Evolutionary conservation across 768 basidiomycete genomes (phyloP), one percentile per base, ranked within the genome.

Genomic region (Podaxis carcinomalis): DNA sequence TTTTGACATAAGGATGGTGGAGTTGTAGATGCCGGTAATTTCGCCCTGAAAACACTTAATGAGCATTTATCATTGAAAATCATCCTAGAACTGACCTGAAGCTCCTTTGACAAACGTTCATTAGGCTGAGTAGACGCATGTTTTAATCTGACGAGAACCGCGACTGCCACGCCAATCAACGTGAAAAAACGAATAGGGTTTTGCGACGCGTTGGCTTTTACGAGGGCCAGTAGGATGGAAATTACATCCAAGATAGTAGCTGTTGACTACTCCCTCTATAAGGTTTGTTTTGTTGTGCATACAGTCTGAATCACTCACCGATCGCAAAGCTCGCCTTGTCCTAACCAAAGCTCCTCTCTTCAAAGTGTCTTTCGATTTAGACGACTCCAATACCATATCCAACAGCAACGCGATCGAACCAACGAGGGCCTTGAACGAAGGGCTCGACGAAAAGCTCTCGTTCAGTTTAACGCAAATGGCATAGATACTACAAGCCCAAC

Each of bases 91-190:
- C 56, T 25, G 64, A 80, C 83, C 77, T 85, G 85, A 61, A 77
- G 66, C 21, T 79, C 78, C 55, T 72, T 74, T 49, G 80, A 73
- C 52, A 85, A 71, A 27, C 75, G 76, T 47, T 68, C 80, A 51
- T 74, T 69, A 23, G 75, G 74, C 21, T 76, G 72, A 27, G 80
- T 78, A 53, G 77, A 73, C n/a, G 79, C 71, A 66, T 80, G 70
- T 72, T 88, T 89, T 28, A 95, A 74, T 19, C 87, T 83, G 25
- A 89, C 75, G 5, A 84, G 75, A 13, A 95, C 93, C 64, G 88
- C 87, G 53, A 93, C 71, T 1, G 86, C 79, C 6, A 86, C 80
- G 1, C 92, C 86, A 3, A 95, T 70, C 2, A 98, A 74, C 1
- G 87, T 76, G 5, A 77, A 62, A 44, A 78, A 65, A 50, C 71